Conservation (phyloP, 2,329 filamentous ascomycete genomes). For the Aspergillus sp. region DNA sequence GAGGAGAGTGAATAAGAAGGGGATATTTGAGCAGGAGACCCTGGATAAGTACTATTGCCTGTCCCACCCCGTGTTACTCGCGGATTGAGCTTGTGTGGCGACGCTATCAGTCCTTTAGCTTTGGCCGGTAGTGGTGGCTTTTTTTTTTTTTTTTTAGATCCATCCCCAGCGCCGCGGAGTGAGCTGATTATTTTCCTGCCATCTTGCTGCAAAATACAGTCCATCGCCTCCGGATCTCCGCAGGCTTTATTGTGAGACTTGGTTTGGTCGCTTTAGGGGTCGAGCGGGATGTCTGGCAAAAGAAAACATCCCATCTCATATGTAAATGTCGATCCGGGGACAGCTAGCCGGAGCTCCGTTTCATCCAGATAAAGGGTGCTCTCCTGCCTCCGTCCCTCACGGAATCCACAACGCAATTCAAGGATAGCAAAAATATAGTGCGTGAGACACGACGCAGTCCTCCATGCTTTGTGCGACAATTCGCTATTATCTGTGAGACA, state of each 20-base stretch:
- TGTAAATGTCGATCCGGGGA: conserved; percentile 19
- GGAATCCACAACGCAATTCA: background rate
- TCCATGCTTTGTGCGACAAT: background rate
- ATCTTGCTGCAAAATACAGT: conserved; percentile 3
- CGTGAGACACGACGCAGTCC: background rate
- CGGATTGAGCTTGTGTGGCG: conserved; percentile 21
- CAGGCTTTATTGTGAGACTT: background rate
- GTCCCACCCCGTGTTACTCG: conserved; percentile 18
- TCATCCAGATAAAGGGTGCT: background rate
- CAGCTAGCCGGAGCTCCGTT: conserved; percentile 12
- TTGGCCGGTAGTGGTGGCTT: conserved; percentile 6
- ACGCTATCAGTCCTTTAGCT: conserved; percentile 22
- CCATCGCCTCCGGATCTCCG: background rate
- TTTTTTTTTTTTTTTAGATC: background rate
- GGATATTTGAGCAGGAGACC: conserved; percentile 4
- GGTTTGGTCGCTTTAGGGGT: background rate
- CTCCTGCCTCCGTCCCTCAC: background rate
- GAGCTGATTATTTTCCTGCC: background rate
- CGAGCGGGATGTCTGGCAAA: background rate
- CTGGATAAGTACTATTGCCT: conserved; percentile 18
- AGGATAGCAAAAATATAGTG: background rate
- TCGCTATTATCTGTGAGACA: background rate
- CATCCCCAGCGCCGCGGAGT: background rate
- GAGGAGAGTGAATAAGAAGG: conserved; percentile 3
- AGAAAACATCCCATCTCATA: background rate